Conservation (phyloP, 495 filamentous ascomycete species). For the Penicillium crystallinum region DNA sequence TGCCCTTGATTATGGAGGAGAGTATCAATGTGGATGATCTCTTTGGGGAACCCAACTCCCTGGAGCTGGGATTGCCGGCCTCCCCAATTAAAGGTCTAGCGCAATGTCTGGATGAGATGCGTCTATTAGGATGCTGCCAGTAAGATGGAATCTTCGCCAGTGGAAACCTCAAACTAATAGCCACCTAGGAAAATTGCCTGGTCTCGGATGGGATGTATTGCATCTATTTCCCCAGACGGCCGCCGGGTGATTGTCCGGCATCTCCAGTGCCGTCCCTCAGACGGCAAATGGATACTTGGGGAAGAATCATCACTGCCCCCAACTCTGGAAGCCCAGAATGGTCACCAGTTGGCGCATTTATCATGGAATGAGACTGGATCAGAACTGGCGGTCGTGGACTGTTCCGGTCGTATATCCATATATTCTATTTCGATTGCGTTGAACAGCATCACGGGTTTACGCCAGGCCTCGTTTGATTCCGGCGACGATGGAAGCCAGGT, state of each 20-base stretch:
- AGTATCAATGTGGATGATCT: constrained; percentile 67
- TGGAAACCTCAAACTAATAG: constrained; percentile 1
- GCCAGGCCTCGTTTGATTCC: constrained; percentile 52
- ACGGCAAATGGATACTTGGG: constrained; percentile 75
- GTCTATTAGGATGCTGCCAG: constrained; percentile 76
- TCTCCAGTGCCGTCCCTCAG: constrained; percentile 61
- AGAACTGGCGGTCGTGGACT: constrained; percentile 74
- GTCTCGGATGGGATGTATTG: constrained; percentile 86
- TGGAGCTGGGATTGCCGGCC: constrained; percentile 48
- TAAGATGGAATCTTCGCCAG: constrained; percentile 38
- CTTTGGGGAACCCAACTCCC: constrained; percentile 61
- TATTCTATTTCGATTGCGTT: constrained; percentile 56
- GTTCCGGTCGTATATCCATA: constrained; percentile 65
- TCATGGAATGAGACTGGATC: constrained; percentile 68
- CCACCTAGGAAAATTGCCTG: constrained; percentile 68
- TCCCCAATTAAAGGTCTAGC: constrained; percentile 60
- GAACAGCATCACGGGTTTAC: constrained; percentile 56
- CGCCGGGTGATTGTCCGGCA: constrained; percentile 63
- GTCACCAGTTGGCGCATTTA: constrained; percentile 62
- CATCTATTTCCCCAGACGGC: constrained; percentile 70
- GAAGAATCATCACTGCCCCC: constrained; percentile 46
- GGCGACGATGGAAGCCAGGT: constrained; percentile 68
- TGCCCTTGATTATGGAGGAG: constrained; percentile 61
- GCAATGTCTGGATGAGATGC: constrained; percentile 74
- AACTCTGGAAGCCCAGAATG: constrained; percentile 43